phyloP scores from a whole-genome alignment of 139 green algal genomes.

The Haematococcus lacustris region DNA sequence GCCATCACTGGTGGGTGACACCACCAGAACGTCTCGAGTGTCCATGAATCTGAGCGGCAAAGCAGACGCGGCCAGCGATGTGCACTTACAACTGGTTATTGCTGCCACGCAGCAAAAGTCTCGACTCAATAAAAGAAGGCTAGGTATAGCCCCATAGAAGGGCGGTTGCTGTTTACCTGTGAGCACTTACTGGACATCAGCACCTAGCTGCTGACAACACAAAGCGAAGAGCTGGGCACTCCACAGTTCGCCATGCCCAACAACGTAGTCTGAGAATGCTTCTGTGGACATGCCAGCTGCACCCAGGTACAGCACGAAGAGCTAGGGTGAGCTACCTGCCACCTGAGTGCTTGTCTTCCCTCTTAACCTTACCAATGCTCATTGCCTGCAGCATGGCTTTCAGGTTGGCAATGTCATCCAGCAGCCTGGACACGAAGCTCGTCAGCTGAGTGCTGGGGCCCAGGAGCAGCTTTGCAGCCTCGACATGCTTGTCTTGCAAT shows the following conservation, averaged over 20 bases:
- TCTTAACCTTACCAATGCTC: constrained; percentile 73
- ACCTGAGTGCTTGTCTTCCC: too few species aligned
- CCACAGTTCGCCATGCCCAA: constrained; percentile 98
- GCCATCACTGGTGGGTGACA: constrained; percentile 57
- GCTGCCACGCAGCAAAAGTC: too few species aligned
- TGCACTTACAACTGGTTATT: too few species aligned
- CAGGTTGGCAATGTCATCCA: constrained; percentile 85
- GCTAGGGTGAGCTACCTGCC: too few species aligned
- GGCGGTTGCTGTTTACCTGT: too few species aligned
- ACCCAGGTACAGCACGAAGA: too few species aligned
- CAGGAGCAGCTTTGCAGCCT: constrained; percentile 76
- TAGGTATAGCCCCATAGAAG: too few species aligned
- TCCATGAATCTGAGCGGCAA: constrained; percentile 74
- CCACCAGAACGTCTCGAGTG: constrained; percentile 87
- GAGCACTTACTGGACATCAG: constrained; percentile 11
- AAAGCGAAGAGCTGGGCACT: constrained; percentile 75
- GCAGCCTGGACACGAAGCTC: constrained; percentile 65
- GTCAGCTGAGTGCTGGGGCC: constrained; percentile 45
- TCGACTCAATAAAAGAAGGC: too few species aligned
- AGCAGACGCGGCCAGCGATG: too few species aligned
- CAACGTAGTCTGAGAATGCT: constrained; percentile 91
- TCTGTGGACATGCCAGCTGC: constrained; percentile 83
- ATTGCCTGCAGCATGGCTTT: constrained; percentile 92
- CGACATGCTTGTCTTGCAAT: constrained; percentile 86
- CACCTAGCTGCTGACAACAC: constrained; percentile 51